Conservation (phyloP, 768 basidiomycete genomes). For the Fomitopsis serialis region DNA sequence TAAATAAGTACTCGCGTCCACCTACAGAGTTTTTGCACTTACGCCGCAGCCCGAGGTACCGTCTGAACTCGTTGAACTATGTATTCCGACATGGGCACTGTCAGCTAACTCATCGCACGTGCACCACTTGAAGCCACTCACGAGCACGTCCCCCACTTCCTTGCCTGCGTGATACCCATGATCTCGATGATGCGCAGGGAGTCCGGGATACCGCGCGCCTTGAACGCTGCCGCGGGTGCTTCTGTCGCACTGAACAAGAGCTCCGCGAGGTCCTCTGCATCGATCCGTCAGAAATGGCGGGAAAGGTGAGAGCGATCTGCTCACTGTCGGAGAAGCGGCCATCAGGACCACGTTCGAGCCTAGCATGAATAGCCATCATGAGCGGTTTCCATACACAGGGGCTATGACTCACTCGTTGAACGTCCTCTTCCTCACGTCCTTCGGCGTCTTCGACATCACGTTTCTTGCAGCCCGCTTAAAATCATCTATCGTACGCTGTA, state of each 20-base stretch:
- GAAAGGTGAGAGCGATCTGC: neutral
- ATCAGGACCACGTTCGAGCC: slow-evolving; percentile 27
- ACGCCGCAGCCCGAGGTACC: slow-evolving; percentile 66
- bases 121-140: neutral
- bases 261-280: slow-evolving; percentile 27
- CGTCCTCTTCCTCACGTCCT: slow-evolving; percentile 11
- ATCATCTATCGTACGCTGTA: slow-evolving; percentile 14
- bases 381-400: neutral
- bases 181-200: slow-evolving; percentile 49
- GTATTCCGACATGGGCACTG: neutral
- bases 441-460: neutral
- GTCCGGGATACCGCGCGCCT: slow-evolving; percentile 42
- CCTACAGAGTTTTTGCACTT: neutral
- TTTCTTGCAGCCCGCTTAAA: slow-evolving; percentile 19
- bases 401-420: neutral
- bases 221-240: slow-evolving; percentile 39
- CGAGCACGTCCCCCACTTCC: slow-evolving; percentile 43
- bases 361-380: slow-evolving; percentile 6
- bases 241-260: slow-evolving; percentile 43
- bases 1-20: neutral
- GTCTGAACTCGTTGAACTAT: slow-evolving; percentile 66
- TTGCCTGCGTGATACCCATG: slow-evolving; percentile 48
- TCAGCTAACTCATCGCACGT: neutral
- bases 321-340: slow-evolving; percentile 27
- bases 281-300: neutral